phyloP scores from a whole-genome alignment of 345 rosid genomes.

The Capsella bursapastoris region DNA sequence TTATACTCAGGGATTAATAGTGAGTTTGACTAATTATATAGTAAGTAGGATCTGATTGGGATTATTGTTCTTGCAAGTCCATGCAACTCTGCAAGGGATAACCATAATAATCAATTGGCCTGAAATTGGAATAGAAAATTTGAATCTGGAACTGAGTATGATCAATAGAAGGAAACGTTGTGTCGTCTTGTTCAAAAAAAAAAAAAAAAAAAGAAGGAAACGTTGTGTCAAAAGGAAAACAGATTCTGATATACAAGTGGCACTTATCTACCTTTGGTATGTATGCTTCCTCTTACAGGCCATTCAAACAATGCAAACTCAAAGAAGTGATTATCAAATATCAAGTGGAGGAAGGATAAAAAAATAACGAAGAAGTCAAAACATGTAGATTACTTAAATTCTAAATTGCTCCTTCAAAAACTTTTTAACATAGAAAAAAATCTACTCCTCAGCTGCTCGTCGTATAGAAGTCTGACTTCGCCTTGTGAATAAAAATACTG shows the following conservation, averaged over 20 bases:
- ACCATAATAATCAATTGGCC: background rate
- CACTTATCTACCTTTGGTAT: background rate
- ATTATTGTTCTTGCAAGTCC: constrained; percentile 1
- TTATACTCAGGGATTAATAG: background rate
- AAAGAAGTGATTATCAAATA: background rate
- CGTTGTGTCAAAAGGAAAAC: background rate
- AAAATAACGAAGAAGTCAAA: constrained; percentile 9
- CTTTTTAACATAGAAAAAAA: background rate
- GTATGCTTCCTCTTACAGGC: background rate
- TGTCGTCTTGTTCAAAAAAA: background rate
- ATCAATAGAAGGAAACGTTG: background rate
- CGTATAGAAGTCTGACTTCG: background rate
- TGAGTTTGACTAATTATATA: background rate
- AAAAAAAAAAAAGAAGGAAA: background rate
- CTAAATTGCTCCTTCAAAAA: background rate
- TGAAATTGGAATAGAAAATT: background rate
- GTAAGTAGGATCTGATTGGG: constrained; percentile 4
- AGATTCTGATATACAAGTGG: background rate
- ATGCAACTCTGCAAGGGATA: background rate
- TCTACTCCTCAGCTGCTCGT: background rate
- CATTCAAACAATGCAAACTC: background rate
- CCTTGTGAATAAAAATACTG: background rate
- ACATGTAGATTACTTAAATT: background rate
- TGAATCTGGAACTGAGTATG: background rate
- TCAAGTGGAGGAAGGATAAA: constrained; percentile 7